Conservation (phyloP, 2,329 filamentous ascomycete genomes). For the Trichophyton benhamiae region DNA sequence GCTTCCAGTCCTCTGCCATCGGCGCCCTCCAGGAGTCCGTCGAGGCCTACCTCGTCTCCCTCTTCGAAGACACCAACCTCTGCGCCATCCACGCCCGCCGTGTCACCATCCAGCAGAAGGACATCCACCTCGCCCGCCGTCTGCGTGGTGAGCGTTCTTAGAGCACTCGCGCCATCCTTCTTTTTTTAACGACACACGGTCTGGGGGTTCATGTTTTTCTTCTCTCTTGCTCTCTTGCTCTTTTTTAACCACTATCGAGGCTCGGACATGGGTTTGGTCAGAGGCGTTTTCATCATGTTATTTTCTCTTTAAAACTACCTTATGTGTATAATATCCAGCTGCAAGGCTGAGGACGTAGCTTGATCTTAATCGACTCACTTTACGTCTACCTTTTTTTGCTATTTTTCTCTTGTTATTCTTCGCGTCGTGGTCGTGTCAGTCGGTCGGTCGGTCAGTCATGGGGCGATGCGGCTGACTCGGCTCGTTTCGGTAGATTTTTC, state of each 20-base stretch:
- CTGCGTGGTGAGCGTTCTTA: slow-evolving; percentile 89
- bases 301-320: background rate
- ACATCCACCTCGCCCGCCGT: slow-evolving; percentile 90
- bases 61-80: slow-evolving; percentile 97
- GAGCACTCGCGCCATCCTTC: slow-evolving; percentile 15
- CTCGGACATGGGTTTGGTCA: slow-evolving; percentile 10
- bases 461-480: background rate
- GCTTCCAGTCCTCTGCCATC: slow-evolving; percentile 97
- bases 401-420: background rate
- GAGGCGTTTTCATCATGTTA: slow-evolving; percentile 12
- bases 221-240: background rate
- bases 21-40: slow-evolving; percentile 96
- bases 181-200: slow-evolving; percentile 4
- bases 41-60: slow-evolving; percentile 94
- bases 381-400: background rate
- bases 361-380: background rate
- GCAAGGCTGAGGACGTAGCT: background rate
- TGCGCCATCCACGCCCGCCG: slow-evolving; percentile 99
- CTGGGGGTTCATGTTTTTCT: slow-evolving; percentile 5
- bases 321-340: slow-evolving; percentile 10
- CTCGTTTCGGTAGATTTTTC: background rate
- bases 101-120: slow-evolving; percentile 89
- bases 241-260: background rate
- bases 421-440: no score
- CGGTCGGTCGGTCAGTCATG: no score